These are phyloP conservation scores for Musa balbisiana DNA, from an alignment of 202 grass and related monocot species.

Conservation along the genomic window DNA sequence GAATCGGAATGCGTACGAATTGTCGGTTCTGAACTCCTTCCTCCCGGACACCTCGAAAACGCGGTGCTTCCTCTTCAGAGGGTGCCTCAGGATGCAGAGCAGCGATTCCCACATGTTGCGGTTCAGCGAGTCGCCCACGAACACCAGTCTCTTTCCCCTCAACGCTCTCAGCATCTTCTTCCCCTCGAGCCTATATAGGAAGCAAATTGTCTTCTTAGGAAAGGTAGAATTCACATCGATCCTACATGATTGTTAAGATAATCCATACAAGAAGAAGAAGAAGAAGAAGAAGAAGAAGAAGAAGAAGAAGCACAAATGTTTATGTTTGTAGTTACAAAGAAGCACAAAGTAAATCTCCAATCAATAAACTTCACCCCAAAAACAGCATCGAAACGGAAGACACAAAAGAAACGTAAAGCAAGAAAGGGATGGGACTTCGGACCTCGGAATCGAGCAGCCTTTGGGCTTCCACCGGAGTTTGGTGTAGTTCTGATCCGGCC, in stretches of 20 bases:
- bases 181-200: conserved; percentile 38
- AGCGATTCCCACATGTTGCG: conserved; percentile 98
- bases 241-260: no score
- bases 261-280: no score
- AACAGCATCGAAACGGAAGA: no score
- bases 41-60: conserved; percentile 72
- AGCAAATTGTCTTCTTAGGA: no score
- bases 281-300: no score
- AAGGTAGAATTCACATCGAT: no score
- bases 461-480: conserved; percentile 71
- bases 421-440: conserved; percentile 1
- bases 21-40: conserved; percentile 52
- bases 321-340: no score
- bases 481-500: conserved; percentile 55
- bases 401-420: background rate
- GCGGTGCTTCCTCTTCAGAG: conserved; percentile 44
- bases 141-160: conserved; percentile 66
- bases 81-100: conserved; percentile 60
- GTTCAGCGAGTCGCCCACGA: conserved; percentile 88
- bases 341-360: no score
- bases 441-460: conserved; percentile 66
- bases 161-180: conserved; percentile 65
- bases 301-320: no score
- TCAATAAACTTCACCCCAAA: no score
- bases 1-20: conserved; percentile 61